phyloP scores from a whole-genome alignment of 352 stramenopile genomes.

The Globisporangium camurandrum region DNA sequence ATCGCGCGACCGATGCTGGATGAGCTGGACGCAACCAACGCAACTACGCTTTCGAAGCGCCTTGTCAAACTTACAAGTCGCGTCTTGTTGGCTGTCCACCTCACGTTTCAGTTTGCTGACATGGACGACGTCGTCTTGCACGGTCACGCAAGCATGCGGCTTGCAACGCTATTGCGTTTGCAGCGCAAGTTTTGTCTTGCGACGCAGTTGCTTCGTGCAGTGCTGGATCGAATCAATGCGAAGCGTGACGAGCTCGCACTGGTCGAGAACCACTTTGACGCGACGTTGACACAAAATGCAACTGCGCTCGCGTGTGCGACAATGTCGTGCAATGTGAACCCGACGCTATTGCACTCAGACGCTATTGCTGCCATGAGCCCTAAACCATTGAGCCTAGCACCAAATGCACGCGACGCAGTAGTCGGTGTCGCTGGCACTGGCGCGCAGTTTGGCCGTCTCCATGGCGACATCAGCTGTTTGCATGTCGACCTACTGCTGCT shows the following conservation, averaged over 20 bases:
- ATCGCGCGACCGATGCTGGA: conserved; percentile 18
- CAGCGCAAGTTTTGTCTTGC: conserved; percentile 22
- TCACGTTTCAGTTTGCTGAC: conserved; percentile 31
- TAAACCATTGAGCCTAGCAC: no score
- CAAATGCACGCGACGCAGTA: conserved; percentile 12
- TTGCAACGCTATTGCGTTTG: conserved; percentile 27
- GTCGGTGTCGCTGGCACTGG: conserved; percentile 48
- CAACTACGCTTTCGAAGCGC: conserved; percentile 10
- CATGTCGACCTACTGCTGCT: conserved; percentile 45
- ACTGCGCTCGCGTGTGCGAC: conserved; percentile 23
- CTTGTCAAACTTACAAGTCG: conserved; percentile 16
- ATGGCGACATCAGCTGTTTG: conserved; percentile 51
- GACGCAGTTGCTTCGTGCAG: conserved; percentile 24
- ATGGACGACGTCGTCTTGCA: conserved; percentile 52
- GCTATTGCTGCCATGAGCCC: background rate
- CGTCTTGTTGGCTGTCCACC: conserved; percentile 35
- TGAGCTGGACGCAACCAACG: conserved; percentile 23
- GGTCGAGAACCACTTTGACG: conserved; percentile 27
- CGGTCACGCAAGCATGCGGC: conserved; percentile 29
- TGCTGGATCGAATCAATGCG: conserved; percentile 26
- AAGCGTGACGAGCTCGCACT: conserved; percentile 31
- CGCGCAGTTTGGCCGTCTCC: conserved; percentile 36
- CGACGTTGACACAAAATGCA: background rate
- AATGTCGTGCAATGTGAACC: conserved; percentile 22
- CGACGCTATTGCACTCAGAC: conserved; percentile 8